These are phyloP conservation scores for Leishmania gerbilli DNA, from an alignment of 208 protist species.

Conservation along the genomic window DNA sequence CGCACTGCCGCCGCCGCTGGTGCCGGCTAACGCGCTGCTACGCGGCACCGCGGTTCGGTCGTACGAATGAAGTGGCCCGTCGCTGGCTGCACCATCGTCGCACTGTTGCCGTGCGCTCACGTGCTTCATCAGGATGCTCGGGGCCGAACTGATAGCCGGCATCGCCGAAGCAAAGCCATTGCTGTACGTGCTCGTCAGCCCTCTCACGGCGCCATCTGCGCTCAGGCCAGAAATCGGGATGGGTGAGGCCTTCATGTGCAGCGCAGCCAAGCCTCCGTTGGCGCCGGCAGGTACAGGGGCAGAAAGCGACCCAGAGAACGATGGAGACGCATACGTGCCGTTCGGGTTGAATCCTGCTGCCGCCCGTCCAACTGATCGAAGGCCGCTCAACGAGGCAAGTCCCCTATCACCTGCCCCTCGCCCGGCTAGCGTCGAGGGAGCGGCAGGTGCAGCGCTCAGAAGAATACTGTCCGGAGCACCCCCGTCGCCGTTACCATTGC, in stretches of 20 bases:
- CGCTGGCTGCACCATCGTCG: not conserved
- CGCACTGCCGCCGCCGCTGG: not conserved
- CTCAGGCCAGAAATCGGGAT: constrained; percentile 1
- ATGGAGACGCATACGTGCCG: not conserved
- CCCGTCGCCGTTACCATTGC: not conserved
- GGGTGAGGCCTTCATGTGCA: constrained; percentile 3
- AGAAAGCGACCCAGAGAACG: not conserved
- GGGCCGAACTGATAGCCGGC: not conserved
- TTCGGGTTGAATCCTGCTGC: not conserved
- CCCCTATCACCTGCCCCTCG: not conserved
- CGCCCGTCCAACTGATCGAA: not conserved
- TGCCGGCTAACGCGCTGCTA: constrained; percentile 19
- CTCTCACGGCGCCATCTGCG: not conserved
- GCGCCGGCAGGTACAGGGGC: constrained; percentile 4
- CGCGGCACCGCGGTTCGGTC: constrained; percentile 22
- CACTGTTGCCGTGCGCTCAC: not conserved
- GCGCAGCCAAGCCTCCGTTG: constrained; percentile 3
- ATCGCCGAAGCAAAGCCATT: constrained; percentile 1
- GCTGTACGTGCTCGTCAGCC: not conserved
- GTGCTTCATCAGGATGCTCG: constrained; percentile 29
- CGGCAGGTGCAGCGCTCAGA: not conserved
- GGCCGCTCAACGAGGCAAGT: not conserved
- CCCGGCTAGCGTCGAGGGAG: not conserved
- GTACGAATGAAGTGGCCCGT: constrained; percentile 18
- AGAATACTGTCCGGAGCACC: not conserved